Evolutionary conservation across 495 filamentous ascomycete species (phyloP).

Genomic region (Choiromyces venosus): DNA sequence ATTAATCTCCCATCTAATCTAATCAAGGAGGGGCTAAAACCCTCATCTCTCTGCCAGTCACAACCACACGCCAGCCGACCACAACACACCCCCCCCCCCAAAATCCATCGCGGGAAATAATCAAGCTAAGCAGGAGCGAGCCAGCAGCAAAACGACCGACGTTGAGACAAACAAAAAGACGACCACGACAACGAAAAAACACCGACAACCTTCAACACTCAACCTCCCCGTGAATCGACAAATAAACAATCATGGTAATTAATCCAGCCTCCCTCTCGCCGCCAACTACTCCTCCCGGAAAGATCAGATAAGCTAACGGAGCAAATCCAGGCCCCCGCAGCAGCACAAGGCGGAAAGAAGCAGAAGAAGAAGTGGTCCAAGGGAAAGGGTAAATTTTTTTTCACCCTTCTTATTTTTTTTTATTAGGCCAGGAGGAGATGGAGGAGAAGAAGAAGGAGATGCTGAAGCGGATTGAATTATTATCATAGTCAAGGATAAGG

Average conservation of each 20-base stretch:
- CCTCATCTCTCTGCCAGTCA: neutral
- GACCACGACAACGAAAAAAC: neutral
- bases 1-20: no score
- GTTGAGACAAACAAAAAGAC: neutral
- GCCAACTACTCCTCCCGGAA: neutral
- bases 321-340: slow-evolving; percentile 61
- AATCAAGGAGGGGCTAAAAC: neutral
- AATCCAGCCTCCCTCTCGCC: neutral
- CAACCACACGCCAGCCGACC: neutral
- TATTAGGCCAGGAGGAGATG: neutral
- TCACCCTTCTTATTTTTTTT: slow-evolving; percentile 4
- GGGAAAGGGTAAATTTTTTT: slow-evolving; percentile 75
- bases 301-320: neutral
- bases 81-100: no score
- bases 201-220: neutral
- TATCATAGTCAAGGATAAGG: slow-evolving; percentile 97
- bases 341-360: slow-evolving; percentile 83
- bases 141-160: neutral
- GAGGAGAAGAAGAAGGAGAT: no score
- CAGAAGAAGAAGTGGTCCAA: slow-evolving; percentile 99
- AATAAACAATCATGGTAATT: neutral
- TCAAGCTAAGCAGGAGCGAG: neutral
- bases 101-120: neutral
- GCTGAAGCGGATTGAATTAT: slow-evolving; percentile 36
- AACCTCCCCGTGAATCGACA: neutral